A percentile compares a stretch with the other conserved stretches of the same genome.
These are phyloP conservation scores for Tylopilus sp. DNA, from an alignment of 768 basidiomycete genomes.

Conservation along the genomic window DNA sequence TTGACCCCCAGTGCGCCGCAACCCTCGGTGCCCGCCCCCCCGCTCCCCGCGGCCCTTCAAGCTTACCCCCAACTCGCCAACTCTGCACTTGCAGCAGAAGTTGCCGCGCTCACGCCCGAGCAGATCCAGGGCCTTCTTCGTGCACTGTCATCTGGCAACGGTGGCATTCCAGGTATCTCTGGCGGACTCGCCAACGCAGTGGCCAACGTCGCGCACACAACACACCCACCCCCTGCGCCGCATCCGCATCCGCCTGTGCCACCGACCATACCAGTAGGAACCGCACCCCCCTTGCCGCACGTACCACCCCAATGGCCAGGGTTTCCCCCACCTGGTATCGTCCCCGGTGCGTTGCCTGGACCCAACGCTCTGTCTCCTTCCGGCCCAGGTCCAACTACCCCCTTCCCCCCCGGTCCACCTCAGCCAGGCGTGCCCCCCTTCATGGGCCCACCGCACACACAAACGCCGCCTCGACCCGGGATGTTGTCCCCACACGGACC, in stretches of 20 bases:
- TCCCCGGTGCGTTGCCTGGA: conserved; percentile 4
- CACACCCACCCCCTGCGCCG: conserved; percentile 2
- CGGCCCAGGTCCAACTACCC: neutral
- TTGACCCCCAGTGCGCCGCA: conserved; percentile 9
- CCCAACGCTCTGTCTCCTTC: neutral
- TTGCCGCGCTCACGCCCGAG: conserved; percentile 71
- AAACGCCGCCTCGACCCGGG: conserved; percentile 24
- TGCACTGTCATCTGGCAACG: conserved; percentile 45
- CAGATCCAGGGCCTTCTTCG: conserved; percentile 69
- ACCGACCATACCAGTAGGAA: conserved; percentile 5
- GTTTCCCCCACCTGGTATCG: conserved; percentile 13
- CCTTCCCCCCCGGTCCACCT: conserved; percentile 8
- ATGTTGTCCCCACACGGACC: conserved; percentile 18
- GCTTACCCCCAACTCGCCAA: conserved; percentile 40
- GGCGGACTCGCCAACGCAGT: conserved; percentile 26
- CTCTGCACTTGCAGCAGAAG: conserved; percentile 61
- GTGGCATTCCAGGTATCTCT: conserved; percentile 31
- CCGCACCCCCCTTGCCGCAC: conserved; percentile 8
- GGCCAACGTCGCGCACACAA: conserved; percentile 18
- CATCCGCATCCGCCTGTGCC: conserved; percentile 15
- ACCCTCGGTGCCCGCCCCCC: conserved; percentile 14
- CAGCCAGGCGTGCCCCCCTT: conserved; percentile 11
- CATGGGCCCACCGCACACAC: conserved; percentile 11
- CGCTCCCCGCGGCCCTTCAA: conserved; percentile 24
- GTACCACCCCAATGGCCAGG: conserved; percentile 25